These are phyloP conservation scores for Xerocomellus amylosporus DNA, from an alignment of 768 basidiomycete genomes.

Conservation along the genomic window DNA sequence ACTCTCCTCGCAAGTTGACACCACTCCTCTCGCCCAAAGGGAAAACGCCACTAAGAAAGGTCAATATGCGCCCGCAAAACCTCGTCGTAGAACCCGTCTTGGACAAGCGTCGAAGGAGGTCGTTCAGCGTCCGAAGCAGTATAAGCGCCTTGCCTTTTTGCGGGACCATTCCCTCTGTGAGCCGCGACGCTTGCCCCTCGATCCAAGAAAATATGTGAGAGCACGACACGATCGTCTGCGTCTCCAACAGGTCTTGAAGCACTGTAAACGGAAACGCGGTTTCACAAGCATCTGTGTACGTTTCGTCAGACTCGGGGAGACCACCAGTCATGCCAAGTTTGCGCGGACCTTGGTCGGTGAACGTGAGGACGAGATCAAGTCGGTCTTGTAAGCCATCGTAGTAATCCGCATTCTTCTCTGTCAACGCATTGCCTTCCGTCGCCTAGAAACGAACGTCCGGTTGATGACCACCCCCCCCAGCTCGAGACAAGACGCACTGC, in stretches of 20 bases:
- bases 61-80: constrained; percentile 87
- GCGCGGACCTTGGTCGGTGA: constrained; percentile 70
- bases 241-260: constrained; percentile 80
- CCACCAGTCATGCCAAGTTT: background rate
- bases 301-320: background rate
- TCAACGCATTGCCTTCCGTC: constrained; percentile 65
- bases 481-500: constrained; percentile 50
- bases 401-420: constrained; percentile 50
- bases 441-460: constrained; percentile 38
- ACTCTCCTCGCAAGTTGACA: constrained; percentile 88
- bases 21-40: constrained; percentile 87
- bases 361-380: constrained; percentile 71
- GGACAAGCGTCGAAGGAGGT: constrained; percentile 79
- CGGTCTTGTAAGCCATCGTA: constrained; percentile 58
- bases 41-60: constrained; percentile 82
- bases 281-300: constrained; percentile 69
- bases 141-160: constrained; percentile 87
- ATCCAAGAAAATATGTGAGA: constrained; percentile 89
- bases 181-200: constrained; percentile 62
- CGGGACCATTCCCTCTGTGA: constrained; percentile 78
- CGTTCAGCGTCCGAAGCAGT: constrained; percentile 82
- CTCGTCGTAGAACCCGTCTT: constrained; percentile 82
- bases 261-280: constrained; percentile 67
- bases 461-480: background rate
- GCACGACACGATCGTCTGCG: constrained; percentile 81